Conservation (phyloP, 441 rosid species). For the Macaranga tanarius region DNA sequence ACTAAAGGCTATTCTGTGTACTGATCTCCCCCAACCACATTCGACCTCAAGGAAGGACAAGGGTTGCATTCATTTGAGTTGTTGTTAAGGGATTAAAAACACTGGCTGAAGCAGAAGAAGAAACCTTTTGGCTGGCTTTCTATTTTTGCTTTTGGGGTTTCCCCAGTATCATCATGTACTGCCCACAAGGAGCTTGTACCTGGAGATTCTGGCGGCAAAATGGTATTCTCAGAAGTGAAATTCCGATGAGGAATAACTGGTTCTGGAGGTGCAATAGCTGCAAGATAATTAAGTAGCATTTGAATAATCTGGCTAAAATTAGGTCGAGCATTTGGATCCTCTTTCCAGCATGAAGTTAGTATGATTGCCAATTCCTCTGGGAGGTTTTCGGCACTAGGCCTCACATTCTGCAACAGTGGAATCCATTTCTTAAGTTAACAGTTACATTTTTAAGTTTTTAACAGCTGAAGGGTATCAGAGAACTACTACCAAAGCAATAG, state of each 20-base stretch:
- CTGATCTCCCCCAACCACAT: neutral
- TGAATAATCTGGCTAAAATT: conserved; percentile 70
- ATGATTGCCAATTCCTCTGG: conserved; percentile 69
- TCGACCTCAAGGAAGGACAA: neutral
- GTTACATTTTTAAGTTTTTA: neutral
- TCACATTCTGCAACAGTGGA: conserved; percentile 54
- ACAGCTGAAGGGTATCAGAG: neutral
- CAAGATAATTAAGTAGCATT: conserved; percentile 68
- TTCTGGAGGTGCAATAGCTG: conserved; percentile 48
- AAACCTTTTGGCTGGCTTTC: conserved; percentile 47
- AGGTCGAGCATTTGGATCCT: conserved; percentile 79
- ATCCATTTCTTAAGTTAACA: neutral
- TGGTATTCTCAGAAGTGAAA: conserved; percentile 53
- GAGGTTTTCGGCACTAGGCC: conserved; percentile 74
- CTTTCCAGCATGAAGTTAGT: conserved; percentile 87
- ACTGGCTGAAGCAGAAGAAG: conserved; percentile 64
- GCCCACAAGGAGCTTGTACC: conserved; percentile 80
- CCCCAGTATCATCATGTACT: conserved; percentile 39
- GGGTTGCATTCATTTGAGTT: neutral
- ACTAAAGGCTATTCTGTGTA: neutral
- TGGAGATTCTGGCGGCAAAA: conserved; percentile 75
- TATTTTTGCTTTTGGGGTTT: conserved; percentile 36
- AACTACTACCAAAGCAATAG: neutral
- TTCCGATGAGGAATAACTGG: conserved; percentile 50
- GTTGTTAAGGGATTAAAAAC: conserved; percentile 38